Percentiles rank a stretch among this genome's conserved stretches.
These are phyloP conservation scores for Euphorbia peplus DNA, from an alignment of 345 rosid species.

Conservation along the genomic window DNA sequence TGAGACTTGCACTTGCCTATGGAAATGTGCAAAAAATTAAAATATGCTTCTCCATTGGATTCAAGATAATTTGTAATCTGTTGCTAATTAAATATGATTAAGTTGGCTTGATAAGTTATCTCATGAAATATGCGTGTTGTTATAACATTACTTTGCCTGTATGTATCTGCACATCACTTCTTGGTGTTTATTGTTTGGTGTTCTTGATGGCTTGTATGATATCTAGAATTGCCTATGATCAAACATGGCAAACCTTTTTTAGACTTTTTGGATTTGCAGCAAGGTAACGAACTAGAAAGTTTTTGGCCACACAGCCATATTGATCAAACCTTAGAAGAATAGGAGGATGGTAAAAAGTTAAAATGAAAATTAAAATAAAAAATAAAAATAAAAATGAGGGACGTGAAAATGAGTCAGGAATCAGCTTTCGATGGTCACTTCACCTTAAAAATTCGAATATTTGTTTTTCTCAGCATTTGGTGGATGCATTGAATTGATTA, in stretches of 20 bases:
- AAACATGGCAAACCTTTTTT: not conserved
- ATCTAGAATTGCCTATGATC: not conserved
- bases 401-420: not conserved
- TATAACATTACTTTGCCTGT: not conserved
- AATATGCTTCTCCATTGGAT: not conserved
- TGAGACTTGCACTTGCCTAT: not conserved
- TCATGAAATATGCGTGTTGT: not conserved
- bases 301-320: not conserved
- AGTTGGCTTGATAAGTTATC: not conserved
- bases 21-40: not conserved
- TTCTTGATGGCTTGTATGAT: not conserved
- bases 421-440: not conserved
- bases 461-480: not conserved
- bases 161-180: not conserved
- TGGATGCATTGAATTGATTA: conserved; percentile 6
- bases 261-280: not conserved
- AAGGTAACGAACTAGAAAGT: not conserved
- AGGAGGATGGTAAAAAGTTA: not conserved
- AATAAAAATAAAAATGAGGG: not conserved
- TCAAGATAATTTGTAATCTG: not conserved
- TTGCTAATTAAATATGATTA: not conserved
- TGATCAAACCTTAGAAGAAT: not conserved
- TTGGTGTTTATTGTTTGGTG: not conserved
- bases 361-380: too few relatives aligned
- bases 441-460: not conserved